Evolutionary conservation across 2,329 filamentous ascomycete species (phyloP).

Genomic region (Cytospora chrysosperma): DNA sequence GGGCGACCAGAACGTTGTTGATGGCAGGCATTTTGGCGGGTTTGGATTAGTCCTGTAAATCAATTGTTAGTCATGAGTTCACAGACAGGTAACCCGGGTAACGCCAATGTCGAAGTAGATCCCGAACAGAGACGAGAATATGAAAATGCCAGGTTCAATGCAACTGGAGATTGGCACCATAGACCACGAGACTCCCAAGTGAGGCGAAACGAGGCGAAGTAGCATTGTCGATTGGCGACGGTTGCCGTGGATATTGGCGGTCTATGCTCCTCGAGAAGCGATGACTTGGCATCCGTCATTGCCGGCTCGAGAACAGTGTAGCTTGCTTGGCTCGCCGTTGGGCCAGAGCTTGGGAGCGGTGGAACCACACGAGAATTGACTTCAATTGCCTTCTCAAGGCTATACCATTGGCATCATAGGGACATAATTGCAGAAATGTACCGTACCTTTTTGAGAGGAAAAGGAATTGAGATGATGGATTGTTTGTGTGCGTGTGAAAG

Average conservation of each 20-base stretch:
- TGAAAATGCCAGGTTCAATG: neutral
- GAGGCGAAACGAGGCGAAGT: constrained; percentile 4
- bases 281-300: constrained; percentile 23
- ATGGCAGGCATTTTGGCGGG: constrained; percentile 37
- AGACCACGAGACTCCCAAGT: neutral
- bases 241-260: constrained; percentile 5
- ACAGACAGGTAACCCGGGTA: neutral
- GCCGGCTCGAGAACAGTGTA: neutral
- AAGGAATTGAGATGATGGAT: neutral
- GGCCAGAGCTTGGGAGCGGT: neutral
- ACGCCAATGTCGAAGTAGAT: neutral
- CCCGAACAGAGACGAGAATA: neutral
- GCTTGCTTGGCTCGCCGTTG: constrained; percentile 16
- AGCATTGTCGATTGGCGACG: constrained; percentile 5
- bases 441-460: constrained; percentile 17
- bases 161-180: neutral
- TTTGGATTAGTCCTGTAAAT: neutral
- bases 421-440: neutral
- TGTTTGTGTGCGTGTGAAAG: neutral
- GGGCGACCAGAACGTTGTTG: constrained; percentile 33
- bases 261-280: constrained; percentile 5
- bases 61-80: constrained; percentile 4
- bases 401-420: neutral
- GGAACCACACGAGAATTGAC: neutral
- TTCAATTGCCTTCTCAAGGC: neutral